Evolutionary conservation across 192 early-diverging fungal species (phyloP).

Genomic region (Thamnidium elegans): DNA sequence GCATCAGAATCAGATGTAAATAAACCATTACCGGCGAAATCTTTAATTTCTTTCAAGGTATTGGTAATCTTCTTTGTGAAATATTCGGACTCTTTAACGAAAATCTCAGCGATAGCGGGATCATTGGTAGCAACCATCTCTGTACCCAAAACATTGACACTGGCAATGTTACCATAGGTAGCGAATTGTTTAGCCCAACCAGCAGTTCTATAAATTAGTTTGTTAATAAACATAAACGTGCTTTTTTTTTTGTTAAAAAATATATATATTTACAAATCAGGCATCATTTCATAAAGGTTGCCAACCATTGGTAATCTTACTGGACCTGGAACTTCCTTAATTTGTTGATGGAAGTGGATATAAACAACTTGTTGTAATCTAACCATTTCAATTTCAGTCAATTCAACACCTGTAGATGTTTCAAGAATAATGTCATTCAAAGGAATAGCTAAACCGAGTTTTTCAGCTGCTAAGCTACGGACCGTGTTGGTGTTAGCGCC

Average conservation of each 20-base stretch:
- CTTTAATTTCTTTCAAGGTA: conserved; percentile 40
- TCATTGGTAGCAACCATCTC: conserved; percentile 35
- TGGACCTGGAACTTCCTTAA: conserved; percentile 16
- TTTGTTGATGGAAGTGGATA: conserved; percentile 15
- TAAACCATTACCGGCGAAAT: conserved; percentile 44
- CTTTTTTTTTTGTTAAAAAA: background rate
- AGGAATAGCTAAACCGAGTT: conserved; percentile 8
- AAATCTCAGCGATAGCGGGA: conserved; percentile 38
- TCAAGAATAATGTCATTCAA: conserved; percentile 13
- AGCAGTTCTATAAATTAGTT: conserved; percentile 11
- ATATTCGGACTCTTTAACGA: conserved; percentile 44
- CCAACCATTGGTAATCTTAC: conserved; percentile 15
- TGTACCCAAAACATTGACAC: conserved; percentile 15
- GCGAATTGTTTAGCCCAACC: conserved; percentile 29
- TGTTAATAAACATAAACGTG: background rate
- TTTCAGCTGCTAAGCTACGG: conserved; percentile 22
- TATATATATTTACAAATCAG: conserved; percentile 18
- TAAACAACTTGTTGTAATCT: conserved; percentile 19
- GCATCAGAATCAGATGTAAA: conserved; percentile 49
- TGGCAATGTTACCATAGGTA: conserved; percentile 36
- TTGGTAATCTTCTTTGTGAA: conserved; percentile 44
- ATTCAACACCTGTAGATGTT: background rate
- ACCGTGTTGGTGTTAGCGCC: conserved; percentile 21
- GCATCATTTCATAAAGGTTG: conserved; percentile 19
- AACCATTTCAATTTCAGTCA: conserved; percentile 15